Base-by-base conservation (phyloP, 495 filamentous ascomycete species). In the Aspergillus cristatus region DNA sequence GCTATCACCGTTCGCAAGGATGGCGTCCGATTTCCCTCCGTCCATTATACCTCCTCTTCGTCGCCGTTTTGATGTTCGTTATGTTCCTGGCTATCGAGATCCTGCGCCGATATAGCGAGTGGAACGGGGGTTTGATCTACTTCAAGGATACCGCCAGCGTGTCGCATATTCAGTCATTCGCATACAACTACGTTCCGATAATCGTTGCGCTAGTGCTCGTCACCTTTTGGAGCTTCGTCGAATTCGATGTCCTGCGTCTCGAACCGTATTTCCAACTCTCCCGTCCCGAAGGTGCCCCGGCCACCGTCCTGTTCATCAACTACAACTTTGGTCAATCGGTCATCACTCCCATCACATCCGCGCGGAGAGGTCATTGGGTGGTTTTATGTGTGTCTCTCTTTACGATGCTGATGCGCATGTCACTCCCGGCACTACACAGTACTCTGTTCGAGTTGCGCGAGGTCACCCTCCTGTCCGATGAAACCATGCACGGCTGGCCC, bases 271-370 rank as follows among this genome's bases (percentile, higher is more conserved):
- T 64, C 20, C 62, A 66, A 36, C 34, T 66, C 20, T 55, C 62
- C 8, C 46, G 47, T 13, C 56, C 62, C 7, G 47, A 58, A 12
- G 62, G 62, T 2, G 55, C 53, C 8, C 58, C 60, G 15, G 62
- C 62, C 17, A 50, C 47, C 1, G 52, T 60, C 5, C 42, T 66
- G 2, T 64, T 64, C 35, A 66, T 60, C 53, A 66, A 66, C 40
- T 66, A 66, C 35, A 66, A 62, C 30, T 66, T 66, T 22, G 62
- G 62, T 12, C 62, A 66, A 34, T 60, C 58, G 6, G 50, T 66
- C 28, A 40, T 66, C 14, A 64, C 62, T 2, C 62, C 62, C 7
- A 54, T 66, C 25, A 49, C 54, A 14, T 58, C 62, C 12, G 51
- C 54, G 16, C 55, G 49, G 7, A 51, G 60, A 28, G 53, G 45